phyloP scores from a whole-genome alignment of 108 stramenopile genomes.

The Schizochytrium sp. region DNA sequence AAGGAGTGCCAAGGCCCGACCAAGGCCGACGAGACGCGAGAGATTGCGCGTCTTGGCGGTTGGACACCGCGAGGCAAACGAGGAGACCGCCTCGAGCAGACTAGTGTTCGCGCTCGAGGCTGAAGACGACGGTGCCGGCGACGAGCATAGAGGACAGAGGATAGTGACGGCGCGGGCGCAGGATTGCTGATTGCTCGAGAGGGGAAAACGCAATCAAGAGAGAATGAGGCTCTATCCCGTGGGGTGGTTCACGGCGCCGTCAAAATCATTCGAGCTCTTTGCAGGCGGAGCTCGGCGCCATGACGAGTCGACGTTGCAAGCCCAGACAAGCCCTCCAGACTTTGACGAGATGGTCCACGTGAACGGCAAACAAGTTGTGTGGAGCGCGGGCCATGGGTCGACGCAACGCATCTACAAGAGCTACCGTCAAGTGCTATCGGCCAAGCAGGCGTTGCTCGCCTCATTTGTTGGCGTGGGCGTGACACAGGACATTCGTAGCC shows the following conservation, averaged over 20 bases:
- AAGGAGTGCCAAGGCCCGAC: no score
- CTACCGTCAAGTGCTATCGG: slow-evolving; percentile 4
- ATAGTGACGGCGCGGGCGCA: no score
- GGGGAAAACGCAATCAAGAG: no score
- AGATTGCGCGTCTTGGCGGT: no score
- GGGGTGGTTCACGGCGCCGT: slow-evolving; percentile 18
- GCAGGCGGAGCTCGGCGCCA: not conserved
- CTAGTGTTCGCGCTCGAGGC: no score
- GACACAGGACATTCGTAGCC: not conserved
- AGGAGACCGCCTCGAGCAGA: no score
- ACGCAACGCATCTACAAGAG: not conserved
- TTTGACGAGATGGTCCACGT: slow-evolving; percentile 17
- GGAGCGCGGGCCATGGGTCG: not conserved
- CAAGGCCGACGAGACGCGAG: no score
- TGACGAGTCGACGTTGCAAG: not conserved
- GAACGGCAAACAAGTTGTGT: not conserved
- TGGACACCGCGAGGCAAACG: no score
- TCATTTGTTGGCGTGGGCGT: slow-evolving; percentile 6
- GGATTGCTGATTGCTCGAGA: no score
- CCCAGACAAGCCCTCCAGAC: not conserved
- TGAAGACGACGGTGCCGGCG: no score
- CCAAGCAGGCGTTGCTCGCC: not conserved
- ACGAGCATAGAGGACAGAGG: no score
- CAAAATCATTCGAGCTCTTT: not conserved
- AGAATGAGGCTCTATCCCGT: not conserved